Evolutionary conservation across 768 basidiomycete species (phyloP), one percentile per base, ranked within the genome.

Genomic region (Lactarius sp.): DNA sequence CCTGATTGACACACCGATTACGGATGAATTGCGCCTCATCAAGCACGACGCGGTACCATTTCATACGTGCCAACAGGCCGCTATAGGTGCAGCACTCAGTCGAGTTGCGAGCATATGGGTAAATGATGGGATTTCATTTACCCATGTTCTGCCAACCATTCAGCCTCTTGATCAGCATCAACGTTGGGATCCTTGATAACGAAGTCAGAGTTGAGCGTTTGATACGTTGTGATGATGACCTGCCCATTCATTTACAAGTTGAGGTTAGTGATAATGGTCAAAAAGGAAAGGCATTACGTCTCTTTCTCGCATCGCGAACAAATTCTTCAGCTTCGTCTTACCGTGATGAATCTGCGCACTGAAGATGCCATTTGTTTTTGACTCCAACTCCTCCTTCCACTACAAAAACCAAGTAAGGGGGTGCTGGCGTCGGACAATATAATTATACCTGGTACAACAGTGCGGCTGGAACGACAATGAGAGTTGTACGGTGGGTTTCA

Each of bases 11-110:
- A 5, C 39, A 81, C 81, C 86, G 78, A 68, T 88, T 89, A 31
- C 87, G 81, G 66, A 88, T 86, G 69, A 85, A 86, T 69, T 90
- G 89, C 0, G 88, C 87, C 71, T 94, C 92, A 68, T 94, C 92
- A 4, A 88, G 80, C 60, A 92, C 77, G 36, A 85, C 83, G 8
- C 90, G 82, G 69, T 81, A 87, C 77, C 86, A 94, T 34, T 78
- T 79, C 56, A 81, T 79, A 37, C 79, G 78, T 2, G 86, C 81
- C 14, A 92, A 73, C 3, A 85, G 73, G 2, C 90, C 91, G 27
- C 85, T 66, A 20, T 12, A 14, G 41, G 31, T 16, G 4, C 18
- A 50, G 20, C 1, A 56, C 33, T 33, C 5, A 55, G 34, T 22
- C 6, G 13, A 42, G 9, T 20, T 31, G 34, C 6, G 36, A 22